Evolutionary conservation across 2,329 filamentous ascomycete species (phyloP).

Genomic region (Calonectria pseudoreteaudii): DNA sequence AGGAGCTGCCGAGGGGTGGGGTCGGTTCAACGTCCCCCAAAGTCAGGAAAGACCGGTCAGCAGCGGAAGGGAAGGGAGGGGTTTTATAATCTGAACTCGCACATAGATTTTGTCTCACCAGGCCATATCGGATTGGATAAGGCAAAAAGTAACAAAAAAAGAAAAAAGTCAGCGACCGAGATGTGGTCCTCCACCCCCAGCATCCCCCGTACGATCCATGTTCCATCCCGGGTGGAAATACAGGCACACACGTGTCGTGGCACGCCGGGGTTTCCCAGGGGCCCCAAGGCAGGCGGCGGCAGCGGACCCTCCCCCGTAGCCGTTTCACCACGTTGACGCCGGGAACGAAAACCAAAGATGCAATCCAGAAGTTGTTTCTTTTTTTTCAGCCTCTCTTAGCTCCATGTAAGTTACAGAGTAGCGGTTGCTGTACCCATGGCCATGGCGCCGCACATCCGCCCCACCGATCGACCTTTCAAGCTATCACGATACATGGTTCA

Average conservation of each 20-base stretch:
- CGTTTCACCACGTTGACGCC: background rate
- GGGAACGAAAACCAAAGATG: background rate
- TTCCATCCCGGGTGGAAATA: background rate
- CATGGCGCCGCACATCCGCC: background rate
- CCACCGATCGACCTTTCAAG: conserved; percentile 1
- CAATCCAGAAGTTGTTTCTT: background rate
- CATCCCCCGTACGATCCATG: background rate
- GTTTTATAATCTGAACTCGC: background rate
- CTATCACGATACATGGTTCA: conserved; percentile 2
- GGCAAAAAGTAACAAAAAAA: background rate
- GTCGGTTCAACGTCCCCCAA: background rate
- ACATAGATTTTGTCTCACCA: background rate
- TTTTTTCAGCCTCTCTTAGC: conserved; percentile 5
- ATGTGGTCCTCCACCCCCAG: background rate
- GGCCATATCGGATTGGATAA: background rate
- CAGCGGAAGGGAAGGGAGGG: background rate
- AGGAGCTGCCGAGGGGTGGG: background rate
- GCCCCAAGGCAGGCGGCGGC: background rate
- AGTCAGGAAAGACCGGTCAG: background rate
- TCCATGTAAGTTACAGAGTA: conserved; percentile 1
- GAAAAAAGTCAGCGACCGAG: background rate
- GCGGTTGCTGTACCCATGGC: conserved; percentile 6
- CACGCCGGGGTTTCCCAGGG: background rate
- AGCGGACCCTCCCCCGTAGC: background rate
- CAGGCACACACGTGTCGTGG: background rate